Base-by-base conservation (phyloP, 192 early-diverging fungal genomes). In the Coemansia sp. region DNA sequence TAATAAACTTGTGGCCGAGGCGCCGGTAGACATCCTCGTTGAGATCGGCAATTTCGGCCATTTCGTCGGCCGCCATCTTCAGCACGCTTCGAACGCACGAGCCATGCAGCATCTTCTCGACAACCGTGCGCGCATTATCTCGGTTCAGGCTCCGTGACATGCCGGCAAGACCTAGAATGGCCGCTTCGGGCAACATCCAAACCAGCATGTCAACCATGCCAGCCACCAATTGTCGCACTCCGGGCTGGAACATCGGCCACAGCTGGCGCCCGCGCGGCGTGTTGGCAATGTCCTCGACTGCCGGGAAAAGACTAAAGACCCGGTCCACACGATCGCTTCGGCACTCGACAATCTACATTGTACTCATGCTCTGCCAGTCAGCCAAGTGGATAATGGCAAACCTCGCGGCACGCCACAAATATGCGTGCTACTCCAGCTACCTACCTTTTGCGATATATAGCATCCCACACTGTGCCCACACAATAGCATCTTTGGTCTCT, bases 261-360 rank as follows among this genome's bases (percentile, higher is more conserved):
- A 89, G 57, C 22, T 82, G 65, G 5, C 73, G 74, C 11, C 90
- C 93, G 10, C 87, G 85, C 0, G 88, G 88, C 15, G 88, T 90
- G n/a, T 79, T 61, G 1, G 81, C 84, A 36, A 95, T 91, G 17
- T 83, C 60, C 19, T 85, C 85, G 8, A 95, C 56, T 1, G 91
- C 88, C 14, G 93, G 93, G 55, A 93, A 95, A 39, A 95, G 66
- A 0, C 68, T 65, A 52, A 90, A 83, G 5, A 87, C 46, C 13
- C 81, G 82, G 29, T 71, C 62, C n/a, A 93, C 82, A 18, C 78
- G 74, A 45, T 79, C 80, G 35, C 82, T 58, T 13, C 87, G 84
- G 5, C 84, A 73, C 32, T 77, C 79, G 36, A 83, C 81, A 8
- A 92, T 62, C 29, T 47, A 47, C 26, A 47, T n/a, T 15, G 31